Evolutionary conservation across 805 yeast genomes (phyloP).

Genomic region (Scheffersomyces lignosus): DNA sequence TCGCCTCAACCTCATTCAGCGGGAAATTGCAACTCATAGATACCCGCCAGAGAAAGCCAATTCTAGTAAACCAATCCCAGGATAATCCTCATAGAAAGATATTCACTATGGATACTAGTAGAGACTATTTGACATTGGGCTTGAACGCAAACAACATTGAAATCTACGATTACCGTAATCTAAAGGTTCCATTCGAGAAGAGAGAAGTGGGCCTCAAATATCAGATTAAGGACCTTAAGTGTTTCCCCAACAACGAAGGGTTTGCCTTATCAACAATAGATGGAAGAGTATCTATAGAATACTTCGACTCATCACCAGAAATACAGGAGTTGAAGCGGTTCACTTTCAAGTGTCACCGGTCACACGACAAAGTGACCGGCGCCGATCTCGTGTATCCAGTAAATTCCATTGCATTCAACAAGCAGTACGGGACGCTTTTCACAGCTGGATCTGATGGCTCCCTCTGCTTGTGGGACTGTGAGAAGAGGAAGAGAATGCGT

Average conservation of each 20-base stretch:
- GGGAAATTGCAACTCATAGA: conserved; percentile 51
- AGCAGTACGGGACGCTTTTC: conserved; percentile 37
- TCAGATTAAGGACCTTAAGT: conserved; percentile 58
- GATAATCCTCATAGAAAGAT: conserved; percentile 48
- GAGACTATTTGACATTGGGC: conserved; percentile 49
- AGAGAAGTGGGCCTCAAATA: conserved; percentile 67
- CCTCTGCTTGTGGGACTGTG: conserved; percentile 53
- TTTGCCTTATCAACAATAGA: conserved; percentile 75
- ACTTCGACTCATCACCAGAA: conserved; percentile 50
- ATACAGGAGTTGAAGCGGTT: conserved; percentile 48
- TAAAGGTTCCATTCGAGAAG: conserved; percentile 44
- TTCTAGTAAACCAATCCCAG: conserved; percentile 4
- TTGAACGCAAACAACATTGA: conserved; percentile 53
- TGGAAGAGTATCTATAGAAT: conserved; percentile 78
- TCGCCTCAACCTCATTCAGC: conserved; percentile 66
- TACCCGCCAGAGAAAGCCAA: conserved; percentile 18
- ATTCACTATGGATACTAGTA: conserved; percentile 59
- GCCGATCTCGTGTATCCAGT: conserved; percentile 56
- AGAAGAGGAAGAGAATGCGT: conserved; percentile 43
- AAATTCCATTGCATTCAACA: conserved; percentile 47
- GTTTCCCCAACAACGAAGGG: conserved; percentile 55
- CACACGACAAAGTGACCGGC: conserved; percentile 33
- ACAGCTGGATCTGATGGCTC: conserved; percentile 55
- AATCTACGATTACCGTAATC: conserved; percentile 55
- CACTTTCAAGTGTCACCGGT: conserved; percentile 81